A percentile compares a stretch with the other conserved stretches of the same genome.
These are phyloP conservation scores for Ascochyta koolunga DNA, from an alignment of 2,329 filamentous ascomycete species.

Conservation along the genomic window DNA sequence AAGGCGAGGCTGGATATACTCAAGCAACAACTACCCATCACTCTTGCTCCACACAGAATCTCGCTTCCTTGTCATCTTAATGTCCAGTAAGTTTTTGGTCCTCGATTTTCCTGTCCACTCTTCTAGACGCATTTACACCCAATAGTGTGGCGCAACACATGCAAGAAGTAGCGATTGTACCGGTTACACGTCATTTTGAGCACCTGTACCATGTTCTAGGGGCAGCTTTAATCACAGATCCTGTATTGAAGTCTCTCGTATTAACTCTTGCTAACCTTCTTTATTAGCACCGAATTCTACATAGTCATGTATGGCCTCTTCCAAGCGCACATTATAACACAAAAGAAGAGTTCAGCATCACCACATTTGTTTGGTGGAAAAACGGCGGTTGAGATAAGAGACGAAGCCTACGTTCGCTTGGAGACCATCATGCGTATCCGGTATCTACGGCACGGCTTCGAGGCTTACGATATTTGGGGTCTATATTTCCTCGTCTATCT, in stretches of 20 bases:
- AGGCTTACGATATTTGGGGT: constrained; percentile 8
- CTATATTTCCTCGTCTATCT: constrained; percentile 8
- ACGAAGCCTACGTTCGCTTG: constrained; percentile 4
- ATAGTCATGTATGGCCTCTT: constrained; percentile 6
- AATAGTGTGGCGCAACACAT: neutral
- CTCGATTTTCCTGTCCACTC: neutral
- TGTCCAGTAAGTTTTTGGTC: constrained; percentile 1
- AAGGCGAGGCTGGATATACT: neutral
- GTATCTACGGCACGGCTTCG: constrained; percentile 5
- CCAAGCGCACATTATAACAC: neutral
- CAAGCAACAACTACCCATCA: neutral
- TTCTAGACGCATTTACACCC: neutral
- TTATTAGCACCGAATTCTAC: constrained; percentile 3
- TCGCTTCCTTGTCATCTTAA: constrained; percentile 8
- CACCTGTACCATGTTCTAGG: neutral
- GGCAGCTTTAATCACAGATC: too few species aligned
- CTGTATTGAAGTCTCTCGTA: too few species aligned
- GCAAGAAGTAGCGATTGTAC: neutral
- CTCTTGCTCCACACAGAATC: constrained; percentile 2
- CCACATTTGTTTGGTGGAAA: neutral
- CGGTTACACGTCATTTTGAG: too few species aligned
- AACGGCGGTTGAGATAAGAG: neutral
- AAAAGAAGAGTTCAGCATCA: neutral
- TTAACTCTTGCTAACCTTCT: neutral
- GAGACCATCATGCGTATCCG: constrained; percentile 8